These are phyloP conservation scores for Gracilariopsis chorda DNA, from an alignment of 23 red algal genomes.

Conservation along the genomic window DNA sequence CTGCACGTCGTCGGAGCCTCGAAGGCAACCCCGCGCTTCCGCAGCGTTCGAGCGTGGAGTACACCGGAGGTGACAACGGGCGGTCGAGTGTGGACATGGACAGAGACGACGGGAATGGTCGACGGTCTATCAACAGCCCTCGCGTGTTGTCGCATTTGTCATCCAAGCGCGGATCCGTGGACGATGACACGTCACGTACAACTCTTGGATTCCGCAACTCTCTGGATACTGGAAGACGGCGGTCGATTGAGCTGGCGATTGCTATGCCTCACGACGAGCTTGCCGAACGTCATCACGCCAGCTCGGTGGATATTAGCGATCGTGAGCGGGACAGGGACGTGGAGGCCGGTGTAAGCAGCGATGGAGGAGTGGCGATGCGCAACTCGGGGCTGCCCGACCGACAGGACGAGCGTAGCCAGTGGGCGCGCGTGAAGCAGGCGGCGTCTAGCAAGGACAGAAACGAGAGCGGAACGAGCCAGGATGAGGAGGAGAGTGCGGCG, in stretches of 20 bases:
- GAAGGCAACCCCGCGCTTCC: background rate
- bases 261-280: slow-evolving; percentile 53
- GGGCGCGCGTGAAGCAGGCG: background rate
- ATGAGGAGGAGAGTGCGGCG: background rate
- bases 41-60: background rate
- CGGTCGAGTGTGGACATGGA: background rate
- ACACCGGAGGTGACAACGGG: background rate
- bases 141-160: slow-evolving; percentile 37
- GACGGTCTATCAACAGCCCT: slow-evolving; percentile 1
- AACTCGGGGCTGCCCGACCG: too few species aligned
- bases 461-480: too few species aligned
- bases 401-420: background rate
- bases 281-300: slow-evolving; percentile 3
- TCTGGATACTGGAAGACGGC: slow-evolving; percentile 6
- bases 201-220: slow-evolving; percentile 1
- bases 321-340: background rate
- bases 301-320: background rate
- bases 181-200: slow-evolving; percentile 12
- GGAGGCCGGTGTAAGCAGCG: background rate
- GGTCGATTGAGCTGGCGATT: slow-evolving; percentile 39
- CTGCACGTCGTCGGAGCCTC: slow-evolving; percentile 1
- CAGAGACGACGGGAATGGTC: background rate
- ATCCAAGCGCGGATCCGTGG: slow-evolving; percentile 9
- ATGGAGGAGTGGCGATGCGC: background rate
- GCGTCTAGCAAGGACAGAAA: background rate